These are phyloP conservation scores for Hypoxylon crocopeplum DNA, from an alignment of 495 filamentous ascomycete genomes.

Conservation along the genomic window DNA sequence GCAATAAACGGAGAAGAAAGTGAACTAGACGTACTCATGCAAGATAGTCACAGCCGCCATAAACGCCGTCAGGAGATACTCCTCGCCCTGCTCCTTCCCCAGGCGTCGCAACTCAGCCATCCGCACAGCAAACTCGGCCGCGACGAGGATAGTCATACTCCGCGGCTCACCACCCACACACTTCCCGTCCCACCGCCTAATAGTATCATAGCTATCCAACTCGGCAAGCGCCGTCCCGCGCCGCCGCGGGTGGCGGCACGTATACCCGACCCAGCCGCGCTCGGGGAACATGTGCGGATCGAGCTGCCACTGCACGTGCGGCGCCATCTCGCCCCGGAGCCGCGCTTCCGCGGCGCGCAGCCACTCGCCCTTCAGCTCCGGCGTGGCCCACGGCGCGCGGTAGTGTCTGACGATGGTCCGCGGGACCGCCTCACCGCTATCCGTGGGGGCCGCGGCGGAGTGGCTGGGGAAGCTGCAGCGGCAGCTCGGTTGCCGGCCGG, in stretches of 20 bases:
- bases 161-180: conserved; percentile 16
- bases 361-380: conserved; percentile 30
- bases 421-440: conserved; percentile 13
- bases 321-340: conserved; percentile 31
- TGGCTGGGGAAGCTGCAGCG: conserved; percentile 23
- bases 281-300: conserved; percentile 41
- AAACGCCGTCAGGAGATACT: conserved; percentile 49
- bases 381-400: conserved; percentile 32
- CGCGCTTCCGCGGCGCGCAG: conserved; percentile 17
- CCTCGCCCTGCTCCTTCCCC: conserved; percentile 42
- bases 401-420: conserved; percentile 40
- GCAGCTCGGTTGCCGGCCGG: conserved; percentile 30
- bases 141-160: conserved; percentile 41
- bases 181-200: conserved; percentile 35
- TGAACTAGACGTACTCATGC: conserved; percentile 43
- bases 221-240: conserved; percentile 23
- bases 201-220: conserved; percentile 40
- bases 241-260: conserved; percentile 44
- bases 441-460: not conserved
- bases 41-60: conserved; percentile 49
- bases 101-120: conserved; percentile 35
- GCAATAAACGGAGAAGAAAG: not conserved
- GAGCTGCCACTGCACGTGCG: conserved; percentile 42
- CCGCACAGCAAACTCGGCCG: conserved; percentile 42
- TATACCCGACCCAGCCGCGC: conserved; percentile 48